Base-by-base conservation (phyloP, 306 rosid species). In the Ceratonia siliqua region DNA sequence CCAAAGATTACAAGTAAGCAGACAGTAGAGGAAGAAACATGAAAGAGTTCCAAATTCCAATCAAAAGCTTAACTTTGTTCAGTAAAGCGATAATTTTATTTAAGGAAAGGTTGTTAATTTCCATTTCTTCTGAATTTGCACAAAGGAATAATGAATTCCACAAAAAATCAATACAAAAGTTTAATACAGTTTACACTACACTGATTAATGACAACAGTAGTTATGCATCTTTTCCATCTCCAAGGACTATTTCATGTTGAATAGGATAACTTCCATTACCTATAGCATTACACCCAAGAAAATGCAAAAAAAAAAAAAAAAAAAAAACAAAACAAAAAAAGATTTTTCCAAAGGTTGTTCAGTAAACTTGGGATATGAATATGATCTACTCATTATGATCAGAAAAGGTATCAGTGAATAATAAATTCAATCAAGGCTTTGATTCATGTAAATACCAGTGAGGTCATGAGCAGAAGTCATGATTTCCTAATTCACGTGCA, bases 391-490 rank as follows among this genome's bases (percentile, higher is more conserved):
- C 30, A 61, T 61, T 17, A 53, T 62, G 35, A 62, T 15, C 32
- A 12, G 36, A 42, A 61, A 80, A 22, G 43, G 58, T 62, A 53
- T 25, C 25, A 53, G 12, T 24, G 4, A 54, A 36, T 17, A 69
- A 59, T 48, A 59, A 68, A 62, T 3, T 75, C 56, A 56, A 70
- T 43, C 61, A 53, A 53, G 43, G 12, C 13, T 14, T 50, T 36
- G 53, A 35, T 54, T 24, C n/a, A 18, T n/a, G 68, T 12, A 48
- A 69, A 70, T 79, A 83, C 87, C 87, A 65, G 83, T 63, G 49
- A 46, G 57, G 13, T 79, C 87, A 41, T 71, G 84, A 24, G 80
- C 39, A 49, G 86, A 70, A 75, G 79, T 58, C 87, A 83, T 79
- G 75, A 48, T 75, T 83, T 83, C 81, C 79, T 74, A 62, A 28